Evolutionary conservation across 345 rosid species (phyloP).

Genomic region (Populus ilicifolia): DNA sequence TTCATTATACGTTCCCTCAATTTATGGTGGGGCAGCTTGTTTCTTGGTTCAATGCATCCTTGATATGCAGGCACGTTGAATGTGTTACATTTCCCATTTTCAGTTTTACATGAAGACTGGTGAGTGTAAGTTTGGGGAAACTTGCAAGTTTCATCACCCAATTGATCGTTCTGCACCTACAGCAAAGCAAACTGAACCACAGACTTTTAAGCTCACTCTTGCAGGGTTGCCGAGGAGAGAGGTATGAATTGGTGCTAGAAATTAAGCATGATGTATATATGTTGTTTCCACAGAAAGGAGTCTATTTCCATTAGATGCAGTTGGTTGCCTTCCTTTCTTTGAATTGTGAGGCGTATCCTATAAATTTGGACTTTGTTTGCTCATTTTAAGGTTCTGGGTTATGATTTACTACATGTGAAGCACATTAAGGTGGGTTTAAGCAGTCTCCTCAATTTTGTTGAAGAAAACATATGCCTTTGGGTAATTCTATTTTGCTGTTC

Average conservation of each 20-base stretch:
- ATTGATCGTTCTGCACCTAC: constrained; percentile 50
- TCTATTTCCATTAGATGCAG: neutral
- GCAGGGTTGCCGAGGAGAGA: constrained; percentile 97
- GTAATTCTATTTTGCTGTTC: no score
- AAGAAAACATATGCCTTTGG: neutral
- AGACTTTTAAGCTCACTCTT: constrained; percentile 65
- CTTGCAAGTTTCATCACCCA: constrained; percentile 89
- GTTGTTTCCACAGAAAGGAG: neutral
- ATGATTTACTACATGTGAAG: neutral
- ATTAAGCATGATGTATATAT: neutral
- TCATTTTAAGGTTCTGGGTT: neutral
- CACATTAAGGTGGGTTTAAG: neutral
- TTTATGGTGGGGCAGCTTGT: neutral
- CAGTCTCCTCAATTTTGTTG: neutral
- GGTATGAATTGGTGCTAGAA: constrained; percentile 34
- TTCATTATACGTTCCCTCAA: neutral
- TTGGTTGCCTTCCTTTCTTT: neutral
- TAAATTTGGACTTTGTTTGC: neutral
- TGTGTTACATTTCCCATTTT: constrained; percentile 8
- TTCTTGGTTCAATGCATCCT: neutral
- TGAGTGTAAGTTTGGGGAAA: constrained; percentile 73
- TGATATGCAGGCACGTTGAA: neutral
- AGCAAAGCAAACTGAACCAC: constrained; percentile 41
- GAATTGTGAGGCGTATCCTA: neutral
- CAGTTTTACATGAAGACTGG: constrained; percentile 97